These are phyloP conservation scores for Aspergillus coremiiformis DNA, from an alignment of 495 filamentous ascomycete species.

Conservation along the genomic window DNA sequence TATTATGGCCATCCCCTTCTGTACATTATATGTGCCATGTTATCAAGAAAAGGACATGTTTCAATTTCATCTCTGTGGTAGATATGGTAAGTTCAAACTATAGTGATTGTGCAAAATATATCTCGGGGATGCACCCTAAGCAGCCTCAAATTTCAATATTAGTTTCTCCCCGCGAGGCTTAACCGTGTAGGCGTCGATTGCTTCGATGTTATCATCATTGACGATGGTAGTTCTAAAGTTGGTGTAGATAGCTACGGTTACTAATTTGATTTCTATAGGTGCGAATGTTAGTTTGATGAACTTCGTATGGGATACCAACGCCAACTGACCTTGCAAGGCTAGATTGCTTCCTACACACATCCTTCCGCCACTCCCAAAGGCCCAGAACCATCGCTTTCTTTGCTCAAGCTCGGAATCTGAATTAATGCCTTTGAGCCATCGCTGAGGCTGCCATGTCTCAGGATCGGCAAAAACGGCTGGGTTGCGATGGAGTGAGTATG, in stretches of 20 bases:
- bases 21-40: slow-evolving; percentile 4
- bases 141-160: slow-evolving; percentile 34
- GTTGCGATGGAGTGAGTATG: slow-evolving; percentile 66
- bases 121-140: slow-evolving; percentile 2
- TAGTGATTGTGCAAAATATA: background rate
- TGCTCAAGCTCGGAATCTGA: slow-evolving; percentile 39
- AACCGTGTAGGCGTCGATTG: slow-evolving; percentile 59
- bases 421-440: slow-evolving; percentile 48
- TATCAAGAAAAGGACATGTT: background rate
- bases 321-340: slow-evolving; percentile 59
- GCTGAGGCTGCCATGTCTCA: slow-evolving; percentile 52
- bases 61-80: background rate
- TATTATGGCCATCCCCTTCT: background rate
- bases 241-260: slow-evolving; percentile 53
- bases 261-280: slow-evolving; percentile 40
- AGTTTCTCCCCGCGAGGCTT: slow-evolving; percentile 45
- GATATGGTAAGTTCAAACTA: background rate
- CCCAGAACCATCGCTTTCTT: slow-evolving; percentile 70
- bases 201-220: slow-evolving; percentile 52
- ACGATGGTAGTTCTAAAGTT: slow-evolving; percentile 55
- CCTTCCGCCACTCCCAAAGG: slow-evolving; percentile 72
- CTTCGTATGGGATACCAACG: background rate
- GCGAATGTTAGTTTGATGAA: slow-evolving; percentile 3
- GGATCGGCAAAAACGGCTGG: slow-evolving; percentile 52
- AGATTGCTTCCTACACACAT: slow-evolving; percentile 85